Evolutionary conservation across 2,329 filamentous ascomycete genomes (phyloP).

Genomic region (Colletotrichum paranaense): DNA sequence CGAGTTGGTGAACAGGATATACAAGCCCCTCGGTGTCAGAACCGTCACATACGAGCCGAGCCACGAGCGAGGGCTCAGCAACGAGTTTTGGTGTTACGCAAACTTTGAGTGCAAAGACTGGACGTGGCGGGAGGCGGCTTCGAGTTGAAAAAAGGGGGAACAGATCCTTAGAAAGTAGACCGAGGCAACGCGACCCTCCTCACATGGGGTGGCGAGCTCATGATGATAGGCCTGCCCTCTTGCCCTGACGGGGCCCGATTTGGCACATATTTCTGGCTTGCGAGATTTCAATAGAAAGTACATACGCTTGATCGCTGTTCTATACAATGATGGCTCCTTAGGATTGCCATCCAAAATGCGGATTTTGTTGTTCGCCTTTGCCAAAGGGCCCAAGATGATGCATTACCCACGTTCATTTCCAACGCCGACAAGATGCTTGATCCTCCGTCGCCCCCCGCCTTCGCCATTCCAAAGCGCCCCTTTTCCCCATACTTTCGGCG

Average conservation of each 20-base stretch:
- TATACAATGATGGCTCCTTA: conserved; percentile 19
- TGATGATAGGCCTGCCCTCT: not conserved
- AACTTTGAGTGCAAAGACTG: conserved; percentile 76
- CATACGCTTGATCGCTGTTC: conserved; percentile 26
- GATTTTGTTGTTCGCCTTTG: not conserved
- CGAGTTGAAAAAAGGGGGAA: not conserved
- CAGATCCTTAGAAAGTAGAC: not conserved
- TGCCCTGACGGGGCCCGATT: not conserved
- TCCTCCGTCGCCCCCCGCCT: not conserved
- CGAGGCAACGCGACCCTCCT: not conserved
- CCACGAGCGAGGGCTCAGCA: conserved; percentile 80
- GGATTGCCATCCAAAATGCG: conserved; percentile 15
- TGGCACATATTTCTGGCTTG: not conserved
- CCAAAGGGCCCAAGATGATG: conserved; percentile 13
- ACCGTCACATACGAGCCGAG: conserved; percentile 76
- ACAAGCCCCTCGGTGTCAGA: conserved; percentile 68
- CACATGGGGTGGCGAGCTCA: too few relatives aligned
- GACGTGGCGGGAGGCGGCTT: conserved; percentile 49
- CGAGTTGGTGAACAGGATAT: conserved; percentile 72
- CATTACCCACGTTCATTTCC: conserved; percentile 24
- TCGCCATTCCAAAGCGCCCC: not conserved
- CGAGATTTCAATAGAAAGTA: not conserved
- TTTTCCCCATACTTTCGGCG: not conserved
- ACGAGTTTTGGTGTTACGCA: conserved; percentile 84
- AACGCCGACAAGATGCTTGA: conserved; percentile 34